Conservation (phyloP, 106 monocot species). For the Gastrodia elata region DNA sequence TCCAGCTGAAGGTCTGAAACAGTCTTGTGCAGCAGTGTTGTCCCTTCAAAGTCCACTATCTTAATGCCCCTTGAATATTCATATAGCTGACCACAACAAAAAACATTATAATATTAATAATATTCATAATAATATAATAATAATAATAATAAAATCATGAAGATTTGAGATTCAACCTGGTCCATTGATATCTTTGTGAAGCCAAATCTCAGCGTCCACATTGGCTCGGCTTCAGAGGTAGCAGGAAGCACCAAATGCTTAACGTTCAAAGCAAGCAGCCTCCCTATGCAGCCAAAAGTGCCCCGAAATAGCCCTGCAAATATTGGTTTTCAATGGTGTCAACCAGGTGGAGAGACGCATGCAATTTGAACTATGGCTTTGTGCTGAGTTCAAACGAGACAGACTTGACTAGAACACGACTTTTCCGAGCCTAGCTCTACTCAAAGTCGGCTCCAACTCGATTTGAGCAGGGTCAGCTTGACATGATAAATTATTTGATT, state of each 20-base stretch:
- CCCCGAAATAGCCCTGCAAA: conserved; percentile 62
- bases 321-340: neutral
- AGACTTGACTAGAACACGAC: no score
- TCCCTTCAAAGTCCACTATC: conserved; percentile 10
- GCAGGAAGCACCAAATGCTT: conserved; percentile 77
- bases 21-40: neutral
- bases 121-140: neutral
- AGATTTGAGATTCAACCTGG: conserved; percentile 25
- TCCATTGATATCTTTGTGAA: conserved; percentile 49
- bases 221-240: conserved; percentile 59
- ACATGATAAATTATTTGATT: no score
- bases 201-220: conserved; percentile 73
- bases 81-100: neutral
- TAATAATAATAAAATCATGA: neutral
- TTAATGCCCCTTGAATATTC: neutral
- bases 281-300: conserved; percentile 59
- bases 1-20: conserved; percentile 7
- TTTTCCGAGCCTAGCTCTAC: no score
- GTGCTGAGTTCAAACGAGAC: no score
- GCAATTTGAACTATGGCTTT: no score
- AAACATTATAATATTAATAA: neutral
- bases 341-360: no score
- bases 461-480: no score
- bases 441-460: no score
- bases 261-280: conserved; percentile 42